phyloP scores from a whole-genome alignment of 352 stramenopile genomes.

The Phytophthora fragariae region DNA sequence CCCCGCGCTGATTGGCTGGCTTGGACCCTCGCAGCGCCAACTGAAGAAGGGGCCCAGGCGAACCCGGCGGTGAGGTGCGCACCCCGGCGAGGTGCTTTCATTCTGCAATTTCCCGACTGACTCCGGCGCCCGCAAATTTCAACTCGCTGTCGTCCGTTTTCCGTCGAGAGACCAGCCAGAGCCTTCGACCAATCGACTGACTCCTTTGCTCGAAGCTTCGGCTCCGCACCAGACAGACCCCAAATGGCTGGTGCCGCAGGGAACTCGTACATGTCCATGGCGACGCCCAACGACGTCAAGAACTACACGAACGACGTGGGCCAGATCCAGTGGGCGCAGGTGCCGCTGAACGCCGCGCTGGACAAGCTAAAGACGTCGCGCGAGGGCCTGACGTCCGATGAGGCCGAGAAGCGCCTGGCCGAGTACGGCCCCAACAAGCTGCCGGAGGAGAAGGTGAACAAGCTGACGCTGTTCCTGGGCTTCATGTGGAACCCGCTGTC shows the following conservation, averaged over 20 bases:
- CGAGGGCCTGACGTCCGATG: slow-evolving; percentile 64
- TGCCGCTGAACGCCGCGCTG: slow-evolving; percentile 80
- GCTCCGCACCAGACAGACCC: slow-evolving; percentile 34
- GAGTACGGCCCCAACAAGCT: slow-evolving; percentile 83
- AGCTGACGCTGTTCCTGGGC: slow-evolving; percentile 68
- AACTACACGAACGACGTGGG: slow-evolving; percentile 90
- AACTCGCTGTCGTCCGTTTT: slow-evolving; percentile 24
- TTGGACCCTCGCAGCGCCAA: not conserved
- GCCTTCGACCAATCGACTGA: slow-evolving; percentile 21
- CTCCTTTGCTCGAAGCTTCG: slow-evolving; percentile 16
- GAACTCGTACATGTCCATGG: slow-evolving; percentile 66
- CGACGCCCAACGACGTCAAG: slow-evolving; percentile 45
- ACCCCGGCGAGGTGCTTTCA: slow-evolving; percentile 31
- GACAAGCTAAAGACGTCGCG: slow-evolving; percentile 77
- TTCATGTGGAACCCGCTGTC: slow-evolving; percentile 85
- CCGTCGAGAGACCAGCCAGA: slow-evolving; percentile 35
- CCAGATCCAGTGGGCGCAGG: slow-evolving; percentile 18
- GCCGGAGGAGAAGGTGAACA: slow-evolving; percentile 57
- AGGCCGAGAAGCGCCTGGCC: slow-evolving; percentile 66
- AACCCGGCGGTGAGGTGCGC: slow-evolving; percentile 16
- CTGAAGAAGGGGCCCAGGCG: not conserved
- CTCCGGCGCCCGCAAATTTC: slow-evolving; percentile 33
- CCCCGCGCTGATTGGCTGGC: slow-evolving; percentile 17
- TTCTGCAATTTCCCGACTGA: slow-evolving; percentile 77
- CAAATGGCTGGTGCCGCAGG: slow-evolving; percentile 59